Percentiles rank a stretch among this genome's conserved stretches.
Evolutionary conservation across 768 basidiomycete genomes (phyloP).

Genomic region (Suillus tomentosus): DNA sequence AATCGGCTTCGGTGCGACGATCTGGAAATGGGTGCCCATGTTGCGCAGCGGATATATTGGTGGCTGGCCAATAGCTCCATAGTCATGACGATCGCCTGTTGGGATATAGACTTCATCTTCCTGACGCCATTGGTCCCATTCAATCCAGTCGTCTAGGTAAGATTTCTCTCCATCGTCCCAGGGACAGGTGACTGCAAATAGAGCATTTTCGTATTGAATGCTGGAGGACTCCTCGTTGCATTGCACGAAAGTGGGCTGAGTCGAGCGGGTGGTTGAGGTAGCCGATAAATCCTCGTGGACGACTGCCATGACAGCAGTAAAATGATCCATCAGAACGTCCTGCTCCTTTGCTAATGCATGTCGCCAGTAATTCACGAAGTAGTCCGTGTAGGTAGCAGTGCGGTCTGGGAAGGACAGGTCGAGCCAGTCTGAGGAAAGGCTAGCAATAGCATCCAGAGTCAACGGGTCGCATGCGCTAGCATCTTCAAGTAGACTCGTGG

Average conservation of each 20-base stretch:
- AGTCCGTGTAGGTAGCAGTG: background rate
- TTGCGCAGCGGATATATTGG: background rate
- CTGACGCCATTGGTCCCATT: conserved; percentile 1
- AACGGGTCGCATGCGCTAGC: background rate
- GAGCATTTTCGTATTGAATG: background rate
- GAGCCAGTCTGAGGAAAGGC: background rate
- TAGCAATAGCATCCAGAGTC: background rate
- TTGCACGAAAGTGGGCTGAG: background rate
- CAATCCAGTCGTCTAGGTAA: background rate
- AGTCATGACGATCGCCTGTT: background rate
- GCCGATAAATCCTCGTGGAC: background rate
- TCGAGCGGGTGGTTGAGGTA: background rate
- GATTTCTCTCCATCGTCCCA: background rate
- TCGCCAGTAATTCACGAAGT: conserved; percentile 4
- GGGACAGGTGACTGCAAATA: background rate
- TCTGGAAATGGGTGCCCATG: conserved; percentile 1
- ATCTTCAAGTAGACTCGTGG: background rate
- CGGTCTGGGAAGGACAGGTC: background rate
- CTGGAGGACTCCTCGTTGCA: background rate
- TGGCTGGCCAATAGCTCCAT: background rate
- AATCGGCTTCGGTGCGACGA: background rate
- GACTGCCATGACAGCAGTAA: background rate
- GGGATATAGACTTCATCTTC: background rate
- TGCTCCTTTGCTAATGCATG: background rate
- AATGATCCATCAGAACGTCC: background rate